Base-by-base conservation (phyloP, 1,284 basidiomycete genomes). In the Microbotryum scabiosae region DNA sequence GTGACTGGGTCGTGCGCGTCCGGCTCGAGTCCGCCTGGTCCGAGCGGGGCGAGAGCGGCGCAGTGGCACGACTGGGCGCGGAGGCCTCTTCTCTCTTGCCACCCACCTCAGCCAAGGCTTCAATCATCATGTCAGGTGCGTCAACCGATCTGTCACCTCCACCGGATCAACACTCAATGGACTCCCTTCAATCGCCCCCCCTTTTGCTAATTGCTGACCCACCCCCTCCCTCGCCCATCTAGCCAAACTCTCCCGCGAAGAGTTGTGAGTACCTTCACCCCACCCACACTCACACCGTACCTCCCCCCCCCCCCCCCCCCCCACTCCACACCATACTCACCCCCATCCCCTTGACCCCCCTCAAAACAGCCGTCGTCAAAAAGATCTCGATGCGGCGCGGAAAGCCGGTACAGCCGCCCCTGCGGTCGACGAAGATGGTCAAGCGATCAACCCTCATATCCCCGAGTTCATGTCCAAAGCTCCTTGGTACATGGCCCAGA, bases 371-470 rank as follows among this genome's bases (percentile, higher is more conserved):
- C 60, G 65, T 55, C 65, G 65, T 48, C 56, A 61, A 26, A 66
- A 96, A 76, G 94, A 97, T 75, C 84, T 97, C 66, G 93, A 97
- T 75, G 90, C 92, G 43, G 76, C 76, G 9, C 86, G 94, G 64
- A 97, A 97, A 79, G 94, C 94, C 51, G 94, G 94, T 77, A 97
- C 91, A 32, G 94, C 92, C 12, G 90, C 93, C 25, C 90, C 93
- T 44, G 93, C 90, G 53, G 79, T 96, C 51, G 94, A 97, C 74
- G 88, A 91, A 74, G 87, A 96, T 45, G 96, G 93, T 59, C 86
- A 84, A 73, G 84, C 90, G 58, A 97, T 98, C 78, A 99, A 98
- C 74, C 96, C 96, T 43, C 94, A 98, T 77, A 97, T 98, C 76
- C 94, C 94, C 74, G 66, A 73, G 54, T 78, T 76, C 68, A 78